Conservation (phyloP, 169 alveolate species). For the Theileria parva region DNA sequence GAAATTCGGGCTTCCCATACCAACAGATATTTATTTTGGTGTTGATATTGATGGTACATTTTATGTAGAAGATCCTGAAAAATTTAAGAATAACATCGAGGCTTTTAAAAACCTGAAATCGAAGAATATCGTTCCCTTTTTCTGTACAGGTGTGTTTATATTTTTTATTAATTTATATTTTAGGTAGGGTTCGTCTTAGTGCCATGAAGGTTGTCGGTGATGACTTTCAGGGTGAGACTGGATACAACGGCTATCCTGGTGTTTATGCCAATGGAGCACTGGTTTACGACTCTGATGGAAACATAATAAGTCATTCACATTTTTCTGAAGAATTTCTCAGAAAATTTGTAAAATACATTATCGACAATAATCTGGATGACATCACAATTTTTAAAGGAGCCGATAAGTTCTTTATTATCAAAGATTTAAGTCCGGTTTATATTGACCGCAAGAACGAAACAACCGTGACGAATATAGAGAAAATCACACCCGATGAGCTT, state of each 20-base stretch:
- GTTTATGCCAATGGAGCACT: conserved; percentile 61
- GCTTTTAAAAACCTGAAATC: conserved; percentile 14
- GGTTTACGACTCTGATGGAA: conserved; percentile 48
- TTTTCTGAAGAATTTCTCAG: conserved; percentile 10
- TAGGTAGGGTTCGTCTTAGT: conserved; percentile 10
- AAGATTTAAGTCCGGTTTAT: neutral
- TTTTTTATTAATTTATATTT: neutral
- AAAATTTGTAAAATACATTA: conserved; percentile 2
- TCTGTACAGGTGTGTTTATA: conserved; percentile 56
- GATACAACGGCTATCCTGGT: conserved; percentile 67
- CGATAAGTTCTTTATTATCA: neutral
- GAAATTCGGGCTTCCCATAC: neutral
- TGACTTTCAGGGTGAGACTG: conserved; percentile 28
- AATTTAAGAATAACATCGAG: conserved; percentile 32
- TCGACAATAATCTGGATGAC: neutral
- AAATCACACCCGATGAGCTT: too few species aligned
- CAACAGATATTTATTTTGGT: neutral
- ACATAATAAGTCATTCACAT: conserved; percentile 14
- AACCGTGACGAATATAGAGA: too few species aligned
- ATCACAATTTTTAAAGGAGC: neutral
- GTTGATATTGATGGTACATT: conserved; percentile 62
- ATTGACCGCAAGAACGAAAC: too few species aligned
- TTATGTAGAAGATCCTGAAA: conserved; percentile 22
- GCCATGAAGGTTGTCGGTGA: conserved; percentile 35
- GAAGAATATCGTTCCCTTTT: conserved; percentile 24